Evolutionary conservation across 202 grass and related monocot genomes (phyloP), one percentile per base, ranked within the genome.

Genomic region (Hordeum pubiflorum): DNA sequence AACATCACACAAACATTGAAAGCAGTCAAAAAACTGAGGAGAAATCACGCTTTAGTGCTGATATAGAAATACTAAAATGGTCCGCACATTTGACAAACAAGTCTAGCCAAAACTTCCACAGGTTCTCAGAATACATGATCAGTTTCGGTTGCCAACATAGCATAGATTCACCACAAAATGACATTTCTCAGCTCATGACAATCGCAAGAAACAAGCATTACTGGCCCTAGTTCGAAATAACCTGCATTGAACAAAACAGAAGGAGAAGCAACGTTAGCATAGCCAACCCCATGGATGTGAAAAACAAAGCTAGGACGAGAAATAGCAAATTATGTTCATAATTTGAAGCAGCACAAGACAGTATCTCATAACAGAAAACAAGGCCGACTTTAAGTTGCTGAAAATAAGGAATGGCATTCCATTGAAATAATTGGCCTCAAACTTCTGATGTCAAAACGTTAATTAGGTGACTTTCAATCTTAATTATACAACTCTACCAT

Each of bases 111-210:
- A 72, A 89, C 44, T 89, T 85, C 36, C 7, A 61, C 55, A 71
- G 77, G 71, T 84, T 77, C 77, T 75, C 77, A 2, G 27, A 59
- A 79, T 65, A 81, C 87, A 85, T 23, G 43, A 82, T 33, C 78
- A 79, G 61, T 77, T 58, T 55, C 71, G 29, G 24, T 37, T 78
- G 72, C 72, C 78, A 73, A 65, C 63, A 87, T 40, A 79, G 6
- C 27, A 79, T 13, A 37, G 46, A 41, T 58, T 74, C 44, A 56
- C 44, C 36, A 78, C 15, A 87, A 87, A 63, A 78, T 22, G 70
- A 52, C 63, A 64, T 27, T 46, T 81, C 15, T 59, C 0, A 40
- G 44, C 56, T 81, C 58, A 44, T 43, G 27, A 44, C 17, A 88
- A 21, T 48, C 21, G 2, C 11, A 63, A 83, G 37, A 83, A 80